phyloP scores from a whole-genome alignment of 495 filamentous ascomycete species.

The Penicillium ochrochloron region DNA sequence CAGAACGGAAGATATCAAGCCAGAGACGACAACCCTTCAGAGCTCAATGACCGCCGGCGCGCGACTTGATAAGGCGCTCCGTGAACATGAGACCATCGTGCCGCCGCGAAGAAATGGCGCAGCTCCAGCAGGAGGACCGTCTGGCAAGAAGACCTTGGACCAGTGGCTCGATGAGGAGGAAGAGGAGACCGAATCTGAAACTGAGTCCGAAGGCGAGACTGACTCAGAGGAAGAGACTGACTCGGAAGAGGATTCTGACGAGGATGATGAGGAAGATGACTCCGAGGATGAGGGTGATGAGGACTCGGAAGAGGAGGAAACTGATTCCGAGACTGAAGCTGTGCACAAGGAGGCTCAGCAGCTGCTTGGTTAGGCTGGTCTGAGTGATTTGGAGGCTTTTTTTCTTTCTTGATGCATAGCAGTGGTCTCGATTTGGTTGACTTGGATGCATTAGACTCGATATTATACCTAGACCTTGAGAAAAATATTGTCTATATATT shows the following conservation, averaged over 20 bases:
- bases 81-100: constrained; percentile 41
- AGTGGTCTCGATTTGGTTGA: constrained; percentile 3
- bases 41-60: constrained; percentile 63
- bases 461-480: constrained; percentile 5
- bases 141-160: constrained; percentile 74
- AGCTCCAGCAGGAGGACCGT: constrained; percentile 14
- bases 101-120: constrained; percentile 26
- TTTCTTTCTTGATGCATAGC: constrained; percentile 7
- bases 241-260: constrained; percentile 53
- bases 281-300: constrained; percentile 27
- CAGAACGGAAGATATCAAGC: constrained; percentile 56
- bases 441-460: constrained; percentile 5
- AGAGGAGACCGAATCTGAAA: constrained; percentile 51
- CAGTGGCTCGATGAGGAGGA: constrained; percentile 75
- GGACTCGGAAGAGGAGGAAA: constrained; percentile 52
- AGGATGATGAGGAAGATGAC: background rate
- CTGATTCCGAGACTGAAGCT: constrained; percentile 42
- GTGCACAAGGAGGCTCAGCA: constrained; percentile 31
- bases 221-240: constrained; percentile 46
- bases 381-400: background rate
- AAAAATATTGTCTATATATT: background rate
- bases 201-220: constrained; percentile 50
- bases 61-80: constrained; percentile 62
- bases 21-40: constrained; percentile 28
- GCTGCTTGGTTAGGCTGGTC: constrained; percentile 20